A percentile compares a stretch with the other conserved stretches of the same genome.
These are phyloP conservation scores for Inonotus hispidus DNA, from an alignment of 1,284 basidiomycete genomes.

Conservation along the genomic window DNA sequence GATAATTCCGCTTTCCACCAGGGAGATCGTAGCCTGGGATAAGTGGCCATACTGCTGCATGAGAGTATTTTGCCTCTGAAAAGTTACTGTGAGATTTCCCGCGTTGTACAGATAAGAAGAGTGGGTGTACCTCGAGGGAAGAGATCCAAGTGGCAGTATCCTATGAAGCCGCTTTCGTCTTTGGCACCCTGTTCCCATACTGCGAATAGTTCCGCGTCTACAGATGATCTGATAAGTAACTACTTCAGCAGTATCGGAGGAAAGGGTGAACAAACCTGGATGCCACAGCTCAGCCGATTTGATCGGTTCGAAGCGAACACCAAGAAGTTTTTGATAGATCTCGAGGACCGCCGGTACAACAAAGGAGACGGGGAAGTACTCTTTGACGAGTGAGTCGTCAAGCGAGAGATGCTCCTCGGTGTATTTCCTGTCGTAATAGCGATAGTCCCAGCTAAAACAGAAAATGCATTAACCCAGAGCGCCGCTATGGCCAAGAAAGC, in stretches of 20 bases:
- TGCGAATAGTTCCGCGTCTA: constrained; percentile 74
- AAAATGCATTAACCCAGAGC: background rate
- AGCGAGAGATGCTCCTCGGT: constrained; percentile 61
- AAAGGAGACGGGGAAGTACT: constrained; percentile 79
- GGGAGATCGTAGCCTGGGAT: constrained; percentile 51
- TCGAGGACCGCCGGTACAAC: constrained; percentile 76
- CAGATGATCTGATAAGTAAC: background rate
- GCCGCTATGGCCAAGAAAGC: background rate
- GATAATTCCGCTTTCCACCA: constrained; percentile 62
- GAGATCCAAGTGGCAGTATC: constrained; percentile 81
- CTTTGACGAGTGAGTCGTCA: constrained; percentile 73
- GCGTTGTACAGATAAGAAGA: no score
- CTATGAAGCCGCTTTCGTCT: constrained; percentile 64
- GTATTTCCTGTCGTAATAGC: constrained; percentile 69
- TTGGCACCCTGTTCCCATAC: constrained; percentile 77
- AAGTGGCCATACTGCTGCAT: constrained; percentile 82
- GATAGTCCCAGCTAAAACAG: constrained; percentile 50
- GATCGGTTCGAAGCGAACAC: constrained; percentile 65
- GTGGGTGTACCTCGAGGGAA: constrained; percentile 66
- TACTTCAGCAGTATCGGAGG: background rate
- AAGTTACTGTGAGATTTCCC: background rate
- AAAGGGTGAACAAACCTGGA: constrained; percentile 44
- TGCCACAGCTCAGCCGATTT: constrained; percentile 60
- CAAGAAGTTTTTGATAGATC: constrained; percentile 76
- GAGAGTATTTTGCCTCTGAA: constrained; percentile 72